Evolutionary conservation across 441 rosid genomes (phyloP), one percentile per base, ranked within the genome.

Genomic region (Isatis lusitanica): DNA sequence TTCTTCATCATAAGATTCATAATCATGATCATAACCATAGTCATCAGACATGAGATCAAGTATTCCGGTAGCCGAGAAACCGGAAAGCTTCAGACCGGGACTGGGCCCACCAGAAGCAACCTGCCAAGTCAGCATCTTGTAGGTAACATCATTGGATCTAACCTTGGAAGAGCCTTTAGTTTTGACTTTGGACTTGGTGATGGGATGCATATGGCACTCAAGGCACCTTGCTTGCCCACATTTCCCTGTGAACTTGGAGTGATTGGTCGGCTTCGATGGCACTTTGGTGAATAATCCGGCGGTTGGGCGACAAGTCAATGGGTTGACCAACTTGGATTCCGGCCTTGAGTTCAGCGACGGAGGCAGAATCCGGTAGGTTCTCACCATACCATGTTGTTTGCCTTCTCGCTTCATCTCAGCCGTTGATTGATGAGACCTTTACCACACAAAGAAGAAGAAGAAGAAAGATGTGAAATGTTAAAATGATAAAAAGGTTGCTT

Each of bases 201-300:
- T 38, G 0, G 79, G 79, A 62, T 75, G 79, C 79, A 75, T 62
- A 60, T 69, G 79, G 43, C 79, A 75, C 38, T 63, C 84, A 5
- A 38, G 7, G 50, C 96, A 90, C 70, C 85, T 82, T 7, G 88
- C 57, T 62, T 60, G 79, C 0, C 83, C 75, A 36, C 98, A 89
- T 79, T 78, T 87, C 1, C 94, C 86, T 21, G 97, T 89, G 79
- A 86, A 89, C 72, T 91, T 93, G 74, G 94, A 89, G 84, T 93
- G 98, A 75, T 90, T 87, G 11, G 93, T 88, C 51, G 98, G 96
- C 65, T 83, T 86, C 5, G 67, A 55, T 1, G 80, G 15, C 63
- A 83, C 88, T 79, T 80, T 90, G 50, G 89, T 60, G 58, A 87
- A 90, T 9, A 84, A 30, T 7, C 93, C 91, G 0, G 90, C 86